Evolutionary conservation across 352 stramenopile species (phyloP), one percentile per base, ranked within the genome.

Genomic region (Chrysophaeum taylorii): DNA sequence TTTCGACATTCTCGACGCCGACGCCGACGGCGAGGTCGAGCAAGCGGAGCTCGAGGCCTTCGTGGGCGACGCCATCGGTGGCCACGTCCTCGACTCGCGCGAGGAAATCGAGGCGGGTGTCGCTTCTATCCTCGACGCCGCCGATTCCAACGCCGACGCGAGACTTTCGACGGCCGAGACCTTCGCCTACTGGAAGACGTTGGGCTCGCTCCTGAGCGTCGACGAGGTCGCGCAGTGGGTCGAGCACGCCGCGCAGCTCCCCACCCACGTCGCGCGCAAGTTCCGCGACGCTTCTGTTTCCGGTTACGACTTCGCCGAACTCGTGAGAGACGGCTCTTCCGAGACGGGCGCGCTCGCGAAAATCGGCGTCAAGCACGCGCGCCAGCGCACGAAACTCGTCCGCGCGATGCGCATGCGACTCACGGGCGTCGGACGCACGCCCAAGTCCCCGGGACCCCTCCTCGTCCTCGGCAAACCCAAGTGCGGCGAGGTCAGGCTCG

Each of bases 141-240:
- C 75, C 9, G 73, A 78, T 63, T 14, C 53, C 21, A 74, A 78
- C 53, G 70, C 31, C 4, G 73, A 78, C 63, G 25, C 67, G 2
- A 42, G 61, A 4, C 73, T 78, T 12, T 73, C 70, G 31, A 64
- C 33, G 15, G 36, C 73, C 16, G 73, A 78, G 50, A 60, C 76
- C 21, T 53, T 35, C 23, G 62, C 64, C 5, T 78, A 76, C 64
- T 78, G 73, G 73, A 70, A 64, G 23, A 27, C 70, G 23, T 70
- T 76, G 21, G 73, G 71, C 68, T 39, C 48, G 35, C 41, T 78
- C 27, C 57, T 78, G 16, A 75, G 66, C 33, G 74, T 76, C 35
- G 71, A 77, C 31, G 74, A 78, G 66, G 74, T 76, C 18, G 70
- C 74, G 35, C 43, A 68, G 27, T 78, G 74, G 74, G 74, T 76